These are phyloP conservation scores for Aspergillus sp. DNA, from an alignment of 2,329 filamentous ascomycete genomes.

Conservation along the genomic window DNA sequence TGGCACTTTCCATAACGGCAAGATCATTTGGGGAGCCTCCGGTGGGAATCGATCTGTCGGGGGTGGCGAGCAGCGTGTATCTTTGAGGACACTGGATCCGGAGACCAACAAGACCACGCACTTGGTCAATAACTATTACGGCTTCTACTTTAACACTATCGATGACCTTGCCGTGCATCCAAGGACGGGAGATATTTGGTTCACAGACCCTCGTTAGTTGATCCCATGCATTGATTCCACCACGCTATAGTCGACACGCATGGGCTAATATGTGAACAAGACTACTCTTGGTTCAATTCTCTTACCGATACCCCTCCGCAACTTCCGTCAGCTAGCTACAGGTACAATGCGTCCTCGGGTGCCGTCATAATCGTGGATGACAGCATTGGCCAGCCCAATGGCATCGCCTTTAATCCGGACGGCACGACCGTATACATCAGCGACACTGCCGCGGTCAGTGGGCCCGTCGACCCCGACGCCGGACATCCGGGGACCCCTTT, in stretches of 20 bases:
- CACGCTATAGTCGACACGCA: conserved; percentile 26
- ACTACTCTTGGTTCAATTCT: conserved; percentile 38
- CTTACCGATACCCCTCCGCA: conserved; percentile 38
- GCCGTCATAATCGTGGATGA: conserved; percentile 43
- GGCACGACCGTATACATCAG: conserved; percentile 46
- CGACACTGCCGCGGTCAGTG: conserved; percentile 37
- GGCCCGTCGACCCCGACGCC: conserved; percentile 19
- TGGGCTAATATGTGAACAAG: conserved; percentile 7
- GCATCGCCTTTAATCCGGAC: conserved; percentile 47
- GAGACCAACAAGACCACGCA: conserved; percentile 42
- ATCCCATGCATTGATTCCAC: conserved; percentile 11
- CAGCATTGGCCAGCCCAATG: conserved; percentile 45
- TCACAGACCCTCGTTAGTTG: conserved; percentile 45
- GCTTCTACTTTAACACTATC: conserved; percentile 28
- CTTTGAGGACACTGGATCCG: conserved; percentile 46
- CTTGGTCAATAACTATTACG: conserved; percentile 49
- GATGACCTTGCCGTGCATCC: conserved; percentile 31
- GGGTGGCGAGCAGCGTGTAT: conserved; percentile 40
- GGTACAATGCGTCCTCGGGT: conserved; percentile 44
- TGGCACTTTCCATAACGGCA: conserved; percentile 40
- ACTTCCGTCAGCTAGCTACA: conserved; percentile 37
- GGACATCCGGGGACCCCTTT: conserved; percentile 26
- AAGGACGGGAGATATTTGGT: conserved; percentile 51
- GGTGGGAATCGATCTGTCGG: conserved; percentile 39
- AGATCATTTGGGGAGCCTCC: conserved; percentile 41